phyloP scores from a whole-genome alignment of 2,329 filamentous ascomycete species.

The Ophiosphaerella herpotricha region DNA sequence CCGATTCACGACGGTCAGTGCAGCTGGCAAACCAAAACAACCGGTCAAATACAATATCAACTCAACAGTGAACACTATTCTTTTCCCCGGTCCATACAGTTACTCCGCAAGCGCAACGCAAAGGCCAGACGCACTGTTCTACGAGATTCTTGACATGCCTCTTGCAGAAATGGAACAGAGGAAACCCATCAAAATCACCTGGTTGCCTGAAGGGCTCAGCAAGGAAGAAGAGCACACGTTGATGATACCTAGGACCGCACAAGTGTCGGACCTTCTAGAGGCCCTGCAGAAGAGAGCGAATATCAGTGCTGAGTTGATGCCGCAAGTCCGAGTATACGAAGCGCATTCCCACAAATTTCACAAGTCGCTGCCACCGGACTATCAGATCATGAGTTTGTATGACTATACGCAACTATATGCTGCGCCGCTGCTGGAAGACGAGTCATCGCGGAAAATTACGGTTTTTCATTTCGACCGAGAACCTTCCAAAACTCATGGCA shows the following conservation, averaged over 20 bases:
- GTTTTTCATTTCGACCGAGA: slow-evolving; percentile 95
- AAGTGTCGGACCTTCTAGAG: slow-evolving; percentile 75
- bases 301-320: slow-evolving; percentile 74
- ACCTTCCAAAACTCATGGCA: slow-evolving; percentile 77
- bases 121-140: slow-evolving; percentile 79
- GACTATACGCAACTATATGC: slow-evolving; percentile 84
- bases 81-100: slow-evolving; percentile 71
- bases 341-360: slow-evolving; percentile 81
- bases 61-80: slow-evolving; percentile 76
- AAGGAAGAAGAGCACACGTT: slow-evolving; percentile 88
- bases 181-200: slow-evolving; percentile 81
- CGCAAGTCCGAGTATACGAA: slow-evolving; percentile 80
- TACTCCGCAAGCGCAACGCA: slow-evolving; percentile 71
- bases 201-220: slow-evolving; percentile 85
- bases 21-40: slow-evolving; percentile 75
- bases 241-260: slow-evolving; percentile 85
- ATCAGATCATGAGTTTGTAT: slow-evolving; percentile 78
- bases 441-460: slow-evolving; percentile 69
- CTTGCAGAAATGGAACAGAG: slow-evolving; percentile 91
- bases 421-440: slow-evolving; percentile 77
- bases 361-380: slow-evolving; percentile 72
- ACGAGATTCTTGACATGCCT: slow-evolving; percentile 93
- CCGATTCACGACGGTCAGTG: slow-evolving; percentile 87
- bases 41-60: slow-evolving; percentile 74
- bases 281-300: slow-evolving; percentile 80